These are phyloP conservation scores for Ammopiptanthus mongolicus DNA, from an alignment of 306 rosid genomes.

Conservation along the genomic window DNA sequence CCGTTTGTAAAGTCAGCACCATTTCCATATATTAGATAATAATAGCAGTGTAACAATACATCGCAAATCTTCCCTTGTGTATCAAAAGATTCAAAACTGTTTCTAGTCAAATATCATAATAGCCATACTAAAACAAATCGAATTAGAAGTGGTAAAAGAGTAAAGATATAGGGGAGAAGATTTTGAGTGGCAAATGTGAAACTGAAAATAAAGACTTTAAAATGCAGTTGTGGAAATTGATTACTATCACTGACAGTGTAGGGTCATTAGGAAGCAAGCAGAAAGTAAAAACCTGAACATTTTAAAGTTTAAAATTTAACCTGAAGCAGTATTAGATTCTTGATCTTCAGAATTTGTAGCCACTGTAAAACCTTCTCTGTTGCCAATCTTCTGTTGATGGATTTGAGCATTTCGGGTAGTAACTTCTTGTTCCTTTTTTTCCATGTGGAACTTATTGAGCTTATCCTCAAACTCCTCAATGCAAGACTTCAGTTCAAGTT, in stretches of 20 bases:
- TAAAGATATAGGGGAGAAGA: not conserved
- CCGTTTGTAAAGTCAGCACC: not conserved
- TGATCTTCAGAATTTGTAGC: constrained; percentile 35
- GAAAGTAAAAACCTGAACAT: not conserved
- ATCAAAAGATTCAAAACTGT: not conserved
- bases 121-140: not conserved
- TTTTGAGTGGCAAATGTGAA: not conserved
- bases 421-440: constrained; percentile 80
- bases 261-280: constrained; percentile 5
- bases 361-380: constrained; percentile 33
- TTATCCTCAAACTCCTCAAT: constrained; percentile 95
- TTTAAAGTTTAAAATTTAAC: constrained; percentile 33
- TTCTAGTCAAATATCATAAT: not conserved
- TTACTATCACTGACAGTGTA: not conserved
- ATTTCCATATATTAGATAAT: not conserved
- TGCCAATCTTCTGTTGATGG: constrained; percentile 58
- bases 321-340: constrained; percentile 53
- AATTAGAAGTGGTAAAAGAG: not conserved
- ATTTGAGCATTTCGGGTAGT: constrained; percentile 77
- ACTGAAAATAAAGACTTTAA: not conserved
- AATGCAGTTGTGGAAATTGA: not conserved
- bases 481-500: constrained; percentile 70
- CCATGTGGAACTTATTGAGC: constrained; percentile 69
- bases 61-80: not conserved
- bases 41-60: not conserved